A percentile compares a stretch with the other conserved stretches of the same genome.
Conservation (phyloP, 148 eudicot species). For the Agrostemma githago region DNA sequence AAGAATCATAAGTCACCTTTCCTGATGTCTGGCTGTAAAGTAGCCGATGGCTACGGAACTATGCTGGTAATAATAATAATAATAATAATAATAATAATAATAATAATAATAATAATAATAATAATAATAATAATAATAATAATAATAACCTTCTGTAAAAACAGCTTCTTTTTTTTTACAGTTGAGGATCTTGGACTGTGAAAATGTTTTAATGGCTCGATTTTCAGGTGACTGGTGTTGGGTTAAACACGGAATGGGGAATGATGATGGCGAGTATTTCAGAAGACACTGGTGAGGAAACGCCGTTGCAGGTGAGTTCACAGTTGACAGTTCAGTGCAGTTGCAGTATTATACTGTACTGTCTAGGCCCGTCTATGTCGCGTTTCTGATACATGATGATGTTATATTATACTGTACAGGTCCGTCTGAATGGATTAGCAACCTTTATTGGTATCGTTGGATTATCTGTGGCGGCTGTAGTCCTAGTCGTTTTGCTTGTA, state of each 20-base stretch:
- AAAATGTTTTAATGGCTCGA: background rate
- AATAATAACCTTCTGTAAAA: no score
- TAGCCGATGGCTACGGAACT: conserved; percentile 92
- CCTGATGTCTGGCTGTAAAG: conserved; percentile 96
- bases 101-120: no score
- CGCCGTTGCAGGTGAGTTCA: conserved; percentile 78
- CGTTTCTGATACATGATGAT: background rate
- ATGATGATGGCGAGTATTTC: conserved; percentile 97
- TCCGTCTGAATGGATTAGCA: conserved; percentile 91
- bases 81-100: no score
- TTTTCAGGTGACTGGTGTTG: conserved; percentile 87
- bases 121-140: no score
- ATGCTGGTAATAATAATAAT: conserved; percentile 93
- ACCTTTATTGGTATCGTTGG: conserved; percentile 90
- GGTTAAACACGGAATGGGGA: conserved; percentile 97
- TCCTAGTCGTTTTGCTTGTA: conserved; percentile 34
- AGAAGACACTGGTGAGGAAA: conserved; percentile 98
- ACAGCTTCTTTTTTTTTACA: no score
- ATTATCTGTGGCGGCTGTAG: conserved; percentile 64
- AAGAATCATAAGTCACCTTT: conserved; percentile 73
- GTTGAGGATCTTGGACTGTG: no score
- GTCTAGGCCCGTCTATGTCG: no score
- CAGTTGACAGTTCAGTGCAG: no score
- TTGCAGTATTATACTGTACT: no score
- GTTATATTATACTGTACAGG: conserved; percentile 32